Base-by-base conservation (phyloP, 2,329 filamentous ascomycete genomes). In the Scedosporium aurantiacum region DNA sequence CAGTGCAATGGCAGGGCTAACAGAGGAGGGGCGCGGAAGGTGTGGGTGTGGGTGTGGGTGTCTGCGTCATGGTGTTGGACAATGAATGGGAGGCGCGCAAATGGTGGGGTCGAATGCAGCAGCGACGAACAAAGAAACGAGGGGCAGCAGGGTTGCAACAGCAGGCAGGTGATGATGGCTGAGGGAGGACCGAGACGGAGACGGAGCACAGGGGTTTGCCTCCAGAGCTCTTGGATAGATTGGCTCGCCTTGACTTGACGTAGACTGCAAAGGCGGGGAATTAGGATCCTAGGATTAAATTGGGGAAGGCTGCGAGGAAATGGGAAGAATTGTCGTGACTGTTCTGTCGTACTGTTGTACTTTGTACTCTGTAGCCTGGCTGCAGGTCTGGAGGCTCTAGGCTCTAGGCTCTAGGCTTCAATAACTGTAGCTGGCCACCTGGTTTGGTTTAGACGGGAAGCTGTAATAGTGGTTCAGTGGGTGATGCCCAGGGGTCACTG, bases 51-150 rank as follows among this genome's bases (percentile, higher is more conserved):
- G 32, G 32, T 37, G 32, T 37, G 32, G 58, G 43, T 43, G n/a
- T 32, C 25, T 50, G 58, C 58, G 43, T 60, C 58, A 60, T 60
- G 41, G 58, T 52, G 37, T 32, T 57, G 55, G n/a, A 50, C 55
- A 41, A 14, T 4, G n/a, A n/a, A n/a, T n/a, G n/a, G 8, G 41
- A 57, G 32, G 28, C 12, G 28, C 12, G 5, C 32, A 12, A 37
- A 8, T 37, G 27, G 28, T 10, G 21, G 23, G 32, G n/a, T 57
- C 14, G 8, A 18, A 50, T 50, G 45, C 45, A 23, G 32, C 32
- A 37, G 32, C 40, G 43, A 52, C 25, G 32, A 12, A 28, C 23
- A 27, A 54, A 23, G 43, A 23, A 21, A 23, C n/a, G 21, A n/a
- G 43, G 43, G 43, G n/a, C 43, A 16, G 21, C 14, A 47, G 43